Conservation (phyloP, 1,284 basidiomycete genomes). For the Vanrija sp. region DNA sequence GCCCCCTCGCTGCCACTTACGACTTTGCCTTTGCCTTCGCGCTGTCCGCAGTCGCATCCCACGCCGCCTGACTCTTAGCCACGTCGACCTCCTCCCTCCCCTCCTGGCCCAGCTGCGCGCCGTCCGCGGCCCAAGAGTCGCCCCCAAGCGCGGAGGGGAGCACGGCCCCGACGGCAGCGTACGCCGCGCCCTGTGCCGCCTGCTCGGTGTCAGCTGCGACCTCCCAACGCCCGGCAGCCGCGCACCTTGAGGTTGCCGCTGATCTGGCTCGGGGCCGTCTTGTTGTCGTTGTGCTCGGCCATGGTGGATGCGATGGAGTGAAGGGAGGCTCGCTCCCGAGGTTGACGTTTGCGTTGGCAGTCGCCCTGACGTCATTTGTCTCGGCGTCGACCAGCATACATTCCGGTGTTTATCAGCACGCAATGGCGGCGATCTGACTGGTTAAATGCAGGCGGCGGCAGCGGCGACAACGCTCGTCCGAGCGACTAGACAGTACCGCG, state of each 20-base stretch:
- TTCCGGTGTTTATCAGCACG: too few species aligned
- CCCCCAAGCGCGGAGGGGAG: constrained; percentile 25
- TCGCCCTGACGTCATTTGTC: neutral
- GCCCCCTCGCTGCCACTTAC: constrained; percentile 33
- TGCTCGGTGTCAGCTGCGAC: constrained; percentile 1
- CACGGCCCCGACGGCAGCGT: constrained; percentile 32
- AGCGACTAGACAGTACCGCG: too few species aligned
- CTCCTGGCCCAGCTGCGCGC: constrained; percentile 26
- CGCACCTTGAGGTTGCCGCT: constrained; percentile 31
- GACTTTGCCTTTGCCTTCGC: constrained; percentile 42
- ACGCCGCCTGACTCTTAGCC: constrained; percentile 35
- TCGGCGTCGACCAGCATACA: neutral
- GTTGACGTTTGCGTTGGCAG: neutral
- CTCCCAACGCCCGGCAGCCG: neutral
- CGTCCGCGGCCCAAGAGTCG: constrained; percentile 30
- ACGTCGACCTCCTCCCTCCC: constrained; percentile 39
- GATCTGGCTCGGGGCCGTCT: constrained; percentile 25
- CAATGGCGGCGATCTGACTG: too few species aligned
- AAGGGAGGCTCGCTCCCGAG: neutral
- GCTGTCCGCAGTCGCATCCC: constrained; percentile 36
- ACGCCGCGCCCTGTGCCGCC: constrained; percentile 7
- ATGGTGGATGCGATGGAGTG: neutral
- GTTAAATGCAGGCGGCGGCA: too few species aligned
- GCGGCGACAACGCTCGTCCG: too few species aligned
- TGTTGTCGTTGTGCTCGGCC: neutral